These are phyloP conservation scores for Phlebiopsis flavidoalba DNA, from an alignment of 768 basidiomycete genomes.

Conservation along the genomic window DNA sequence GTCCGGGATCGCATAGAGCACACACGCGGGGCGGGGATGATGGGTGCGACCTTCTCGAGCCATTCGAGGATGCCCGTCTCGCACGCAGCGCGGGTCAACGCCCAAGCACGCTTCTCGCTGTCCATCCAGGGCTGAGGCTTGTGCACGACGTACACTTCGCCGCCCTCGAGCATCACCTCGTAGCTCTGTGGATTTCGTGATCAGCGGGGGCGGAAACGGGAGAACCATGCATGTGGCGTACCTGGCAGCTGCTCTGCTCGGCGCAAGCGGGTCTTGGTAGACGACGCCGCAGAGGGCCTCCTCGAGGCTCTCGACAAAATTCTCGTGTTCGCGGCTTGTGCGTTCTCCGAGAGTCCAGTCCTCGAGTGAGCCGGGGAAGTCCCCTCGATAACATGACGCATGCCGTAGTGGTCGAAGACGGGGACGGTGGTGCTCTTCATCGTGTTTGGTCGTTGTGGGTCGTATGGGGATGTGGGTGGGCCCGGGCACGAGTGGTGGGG, in stretches of 20 bases:
- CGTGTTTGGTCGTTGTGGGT: background rate
- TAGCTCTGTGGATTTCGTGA: background rate
- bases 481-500: too few species aligned
- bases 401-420: background rate
- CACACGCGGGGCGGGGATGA: background rate
- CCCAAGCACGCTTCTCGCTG: background rate
- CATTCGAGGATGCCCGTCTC: conserved; percentile 6
- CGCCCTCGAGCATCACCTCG: conserved; percentile 2
- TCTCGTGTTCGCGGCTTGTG: background rate
- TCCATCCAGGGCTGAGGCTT: background rate
- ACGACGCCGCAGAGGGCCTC: background rate
- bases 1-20: background rate
- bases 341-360: background rate
- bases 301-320: background rate
- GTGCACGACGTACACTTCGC: background rate
- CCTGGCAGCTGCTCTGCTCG: background rate
- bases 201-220: background rate
- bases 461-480: too few species aligned
- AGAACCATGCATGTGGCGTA: conserved; percentile 2
- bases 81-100: background rate
- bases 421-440: background rate
- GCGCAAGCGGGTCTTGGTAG: background rate
- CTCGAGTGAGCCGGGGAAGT: background rate
- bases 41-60: background rate
- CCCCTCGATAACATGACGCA: background rate